Base-by-base conservation (phyloP, 805 yeast species). In the Groenewaldozyma salmanticensis region DNA sequence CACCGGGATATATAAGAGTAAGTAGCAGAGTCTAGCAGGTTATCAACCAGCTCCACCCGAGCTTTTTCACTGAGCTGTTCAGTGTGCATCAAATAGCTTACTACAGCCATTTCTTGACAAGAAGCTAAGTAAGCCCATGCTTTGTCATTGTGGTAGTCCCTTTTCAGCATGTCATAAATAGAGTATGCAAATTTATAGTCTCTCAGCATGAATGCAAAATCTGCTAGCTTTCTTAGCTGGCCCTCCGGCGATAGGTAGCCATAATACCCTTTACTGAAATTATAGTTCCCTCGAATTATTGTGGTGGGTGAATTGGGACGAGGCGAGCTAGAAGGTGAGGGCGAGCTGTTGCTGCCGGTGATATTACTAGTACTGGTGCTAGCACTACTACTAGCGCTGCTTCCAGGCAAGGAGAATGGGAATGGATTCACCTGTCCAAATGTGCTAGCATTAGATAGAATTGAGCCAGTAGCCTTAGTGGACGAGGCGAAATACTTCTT, bases 201-300 rank as follows among this genome's bases (percentile, higher is more conserved):
- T 29, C 87, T 74, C n/a, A 88, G 62, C 77, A 92, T 84, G 53
- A 90, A 77, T 4, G 87, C 77, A 85, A 94, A 85, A 58, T 92
- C 98, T 0, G 94, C 97, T 21, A 90, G 65, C 54, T 82, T 81
- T 38, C 97, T 67, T 21, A 87, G 68, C 33, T 75, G 68, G 55
- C 84, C 81, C 51, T 86, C 96, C 1, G 79, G 71, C 0, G 86
- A 67, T 2, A 72, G 66, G 7, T 75, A 73, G 33, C 72, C 61
- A 54, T 86, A 87, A 50, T 67, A 33, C 68, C 75, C 3, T n/a
- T 27, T 31, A 9, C 35, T 16, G 61, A 64, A 3, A 53, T 73
- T 74, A 59, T 71, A 84, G 38, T 62, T 39, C 5, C 45, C 47
- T n/a, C 27, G 38, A 13, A 27, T 31, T 15, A 21, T 4, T 35